Percentiles rank a stretch among this genome's conserved stretches.
These are phyloP conservation scores for Ilyonectria sp. DNA, from an alignment of 2,329 filamentous ascomycete genomes.

Conservation along the genomic window DNA sequence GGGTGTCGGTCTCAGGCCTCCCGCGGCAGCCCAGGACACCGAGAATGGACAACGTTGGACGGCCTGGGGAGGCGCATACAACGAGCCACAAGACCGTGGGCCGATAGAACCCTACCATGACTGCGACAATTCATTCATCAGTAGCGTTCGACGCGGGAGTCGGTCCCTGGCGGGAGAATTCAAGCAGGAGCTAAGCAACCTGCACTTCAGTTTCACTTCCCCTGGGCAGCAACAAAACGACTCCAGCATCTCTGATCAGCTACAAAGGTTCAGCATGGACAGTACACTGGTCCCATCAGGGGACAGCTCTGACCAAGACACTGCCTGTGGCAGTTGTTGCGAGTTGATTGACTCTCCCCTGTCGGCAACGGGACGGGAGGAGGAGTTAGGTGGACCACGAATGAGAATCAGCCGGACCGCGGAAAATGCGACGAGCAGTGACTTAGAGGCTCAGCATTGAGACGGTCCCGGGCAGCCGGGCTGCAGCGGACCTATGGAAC, in stretches of 20 bases:
- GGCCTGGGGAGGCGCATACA: conserved; percentile 38
- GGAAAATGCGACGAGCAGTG: conserved; percentile 21
- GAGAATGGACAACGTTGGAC: conserved; percentile 38
- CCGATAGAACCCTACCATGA: conserved; percentile 35
- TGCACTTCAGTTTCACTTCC: conserved; percentile 40
- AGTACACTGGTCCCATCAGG: conserved; percentile 33
- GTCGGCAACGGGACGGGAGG: conserved; percentile 42
- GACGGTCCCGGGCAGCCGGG: conserved; percentile 20
- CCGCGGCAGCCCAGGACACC: conserved; percentile 27
- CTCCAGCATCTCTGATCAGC: conserved; percentile 1
- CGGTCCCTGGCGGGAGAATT: conserved; percentile 45
- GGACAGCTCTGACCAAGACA: conserved; percentile 33
- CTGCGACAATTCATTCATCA: conserved; percentile 40
- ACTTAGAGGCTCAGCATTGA: conserved; percentile 37
- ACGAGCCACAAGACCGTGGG: conserved; percentile 28
- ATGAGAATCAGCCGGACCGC: conserved; percentile 33
- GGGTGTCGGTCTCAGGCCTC: conserved; percentile 43
- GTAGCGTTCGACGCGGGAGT: conserved; percentile 47
- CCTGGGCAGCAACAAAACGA: conserved; percentile 22
- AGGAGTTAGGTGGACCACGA: conserved; percentile 33
- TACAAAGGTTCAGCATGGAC: conserved; percentile 39
- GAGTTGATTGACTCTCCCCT: conserved; percentile 40
- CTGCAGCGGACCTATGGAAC: conserved; percentile 11
- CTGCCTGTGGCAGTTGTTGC: conserved; percentile 38
- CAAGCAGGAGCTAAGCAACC: conserved; percentile 40